Evolutionary conservation across 192 early-diverging fungal genomes (phyloP).

Genomic region (Dissophora globulifera): DNA sequence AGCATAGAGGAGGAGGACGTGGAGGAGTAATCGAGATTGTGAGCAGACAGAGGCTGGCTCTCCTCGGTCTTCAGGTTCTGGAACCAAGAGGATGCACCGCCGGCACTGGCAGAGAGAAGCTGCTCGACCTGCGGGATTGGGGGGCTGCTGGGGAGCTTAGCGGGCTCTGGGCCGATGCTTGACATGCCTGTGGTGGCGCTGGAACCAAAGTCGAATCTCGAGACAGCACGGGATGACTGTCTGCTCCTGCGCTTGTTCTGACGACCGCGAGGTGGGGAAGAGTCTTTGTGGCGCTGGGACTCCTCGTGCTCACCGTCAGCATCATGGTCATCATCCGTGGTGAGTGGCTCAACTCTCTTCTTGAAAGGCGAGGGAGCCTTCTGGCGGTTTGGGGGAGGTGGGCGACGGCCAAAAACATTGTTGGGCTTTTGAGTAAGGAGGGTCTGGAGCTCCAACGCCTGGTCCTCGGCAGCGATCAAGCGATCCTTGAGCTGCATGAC

Average conservation of each 20-base stretch:
- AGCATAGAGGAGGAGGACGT: constrained; percentile 28
- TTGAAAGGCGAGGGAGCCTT: constrained; percentile 40
- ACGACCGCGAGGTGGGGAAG: constrained; percentile 33
- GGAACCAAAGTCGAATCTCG: constrained; percentile 42
- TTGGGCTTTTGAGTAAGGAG: constrained; percentile 21
- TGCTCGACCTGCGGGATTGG: constrained; percentile 42
- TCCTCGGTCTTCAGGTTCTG: constrained; percentile 49
- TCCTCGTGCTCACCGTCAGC: constrained; percentile 46
- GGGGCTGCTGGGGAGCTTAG: constrained; percentile 37
- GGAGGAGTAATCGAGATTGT: constrained; percentile 30
- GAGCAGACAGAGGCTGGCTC: constrained; percentile 40
- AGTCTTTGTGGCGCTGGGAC: constrained; percentile 20
- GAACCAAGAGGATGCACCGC: constrained; percentile 50
- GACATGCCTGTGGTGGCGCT: constrained; percentile 6
- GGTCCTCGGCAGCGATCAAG: constrained; percentile 44
- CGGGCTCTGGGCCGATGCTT: constrained; percentile 11
- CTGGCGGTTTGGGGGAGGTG: constrained; percentile 3
- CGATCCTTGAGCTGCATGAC: constrained; percentile 53
- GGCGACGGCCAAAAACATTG: constrained; percentile 38
- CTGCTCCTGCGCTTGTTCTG: constrained; percentile 40
- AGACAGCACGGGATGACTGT: constrained; percentile 28
- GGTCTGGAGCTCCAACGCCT: constrained; percentile 52
- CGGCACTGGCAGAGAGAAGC: constrained; percentile 16
- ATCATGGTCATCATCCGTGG: constrained; percentile 42
- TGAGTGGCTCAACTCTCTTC: constrained; percentile 27